phyloP scores from a whole-genome alignment of 1,139 yeast genomes.

The Candida glucosophila region DNA sequence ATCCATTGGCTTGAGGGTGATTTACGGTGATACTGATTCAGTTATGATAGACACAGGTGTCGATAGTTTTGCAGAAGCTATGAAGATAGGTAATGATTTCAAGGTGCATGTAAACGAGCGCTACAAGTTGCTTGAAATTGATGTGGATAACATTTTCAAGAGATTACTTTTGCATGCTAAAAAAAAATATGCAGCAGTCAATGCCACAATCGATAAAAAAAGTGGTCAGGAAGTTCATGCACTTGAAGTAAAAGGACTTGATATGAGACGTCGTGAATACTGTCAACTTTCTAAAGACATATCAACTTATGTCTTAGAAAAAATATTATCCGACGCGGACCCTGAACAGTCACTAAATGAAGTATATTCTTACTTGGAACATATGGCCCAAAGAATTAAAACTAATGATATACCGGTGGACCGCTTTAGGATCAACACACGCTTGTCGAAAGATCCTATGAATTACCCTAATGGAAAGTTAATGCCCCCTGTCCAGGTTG shows the following conservation, averaged over 20 bases:
- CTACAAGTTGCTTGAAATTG: conserved; percentile 82
- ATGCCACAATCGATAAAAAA: conserved; percentile 37
- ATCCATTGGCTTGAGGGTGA: conserved; percentile 70
- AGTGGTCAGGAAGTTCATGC: conserved; percentile 44
- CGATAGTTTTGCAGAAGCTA: conserved; percentile 60
- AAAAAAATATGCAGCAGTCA: conserved; percentile 95
- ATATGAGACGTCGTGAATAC: conserved; percentile 94
- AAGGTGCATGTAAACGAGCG: conserved; percentile 82
- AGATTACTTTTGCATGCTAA: conserved; percentile 85
- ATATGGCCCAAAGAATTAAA: conserved; percentile 49
- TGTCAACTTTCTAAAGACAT: conserved; percentile 89
- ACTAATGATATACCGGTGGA: conserved; percentile 54
- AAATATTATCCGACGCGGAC: conserved; percentile 64
- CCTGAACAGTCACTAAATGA: conserved; percentile 71
- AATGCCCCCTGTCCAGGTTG: conserved; percentile 94
- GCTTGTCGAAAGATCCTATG: conserved; percentile 64
- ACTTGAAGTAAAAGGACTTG: conserved; percentile 91
- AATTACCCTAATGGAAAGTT: conserved; percentile 70
- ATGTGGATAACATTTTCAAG: conserved; percentile 87
- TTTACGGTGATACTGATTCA: conserved; percentile 98
- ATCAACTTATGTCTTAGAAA: conserved; percentile 66
- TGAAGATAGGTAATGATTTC: conserved; percentile 77
- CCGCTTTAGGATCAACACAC: conserved; percentile 67
- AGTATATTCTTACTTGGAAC: conserved; percentile 66
- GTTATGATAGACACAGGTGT: conserved; percentile 96